Evolutionary conservation across 495 filamentous ascomycete genomes (phyloP).

Genomic region (Tricharina praecox): DNA sequence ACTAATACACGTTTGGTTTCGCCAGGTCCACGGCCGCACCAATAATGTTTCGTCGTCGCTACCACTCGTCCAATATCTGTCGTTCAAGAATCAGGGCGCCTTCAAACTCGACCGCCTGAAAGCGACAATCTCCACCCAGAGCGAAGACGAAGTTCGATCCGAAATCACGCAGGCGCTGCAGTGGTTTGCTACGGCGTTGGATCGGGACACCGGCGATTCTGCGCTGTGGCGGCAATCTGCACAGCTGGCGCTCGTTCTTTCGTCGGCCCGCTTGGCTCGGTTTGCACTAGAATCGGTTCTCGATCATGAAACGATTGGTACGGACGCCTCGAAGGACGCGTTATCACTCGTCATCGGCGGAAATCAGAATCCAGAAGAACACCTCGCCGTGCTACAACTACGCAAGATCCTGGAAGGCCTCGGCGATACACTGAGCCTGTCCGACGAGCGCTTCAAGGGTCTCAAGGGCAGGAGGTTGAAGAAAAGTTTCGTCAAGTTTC

Average conservation of each 20-base stretch:
- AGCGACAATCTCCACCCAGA: slow-evolving; percentile 22
- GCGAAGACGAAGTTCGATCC: slow-evolving; percentile 22
- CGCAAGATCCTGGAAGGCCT: slow-evolving; percentile 47
- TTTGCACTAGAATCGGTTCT: slow-evolving; percentile 86
- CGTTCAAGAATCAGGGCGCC: slow-evolving; percentile 89
- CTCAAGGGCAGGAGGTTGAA: slow-evolving; percentile 46
- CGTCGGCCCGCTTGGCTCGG: slow-evolving; percentile 57
- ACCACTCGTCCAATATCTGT: slow-evolving; percentile 75
- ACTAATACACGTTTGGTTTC: not conserved
- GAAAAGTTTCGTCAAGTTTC: slow-evolving; percentile 42
- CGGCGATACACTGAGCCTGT: slow-evolving; percentile 53
- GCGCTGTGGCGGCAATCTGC: slow-evolving; percentile 86
- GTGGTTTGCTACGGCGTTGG: slow-evolving; percentile 38
- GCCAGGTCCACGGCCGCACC: slow-evolving; percentile 20
- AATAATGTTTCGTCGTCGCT: slow-evolving; percentile 32
- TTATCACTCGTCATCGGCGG: slow-evolving; percentile 40
- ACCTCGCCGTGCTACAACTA: slow-evolving; percentile 64
- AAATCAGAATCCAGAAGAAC: slow-evolving; percentile 43
- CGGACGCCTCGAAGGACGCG: slow-evolving; percentile 53
- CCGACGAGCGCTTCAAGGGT: slow-evolving; percentile 47
- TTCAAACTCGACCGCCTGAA: slow-evolving; percentile 65
- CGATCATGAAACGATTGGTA: slow-evolving; percentile 53
- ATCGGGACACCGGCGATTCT: slow-evolving; percentile 78
- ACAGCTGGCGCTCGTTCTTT: slow-evolving; percentile 54
- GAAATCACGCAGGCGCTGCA: slow-evolving; percentile 20